phyloP scores from a whole-genome alignment of 768 basidiomycete genomes.

The Royoungia palumana region DNA sequence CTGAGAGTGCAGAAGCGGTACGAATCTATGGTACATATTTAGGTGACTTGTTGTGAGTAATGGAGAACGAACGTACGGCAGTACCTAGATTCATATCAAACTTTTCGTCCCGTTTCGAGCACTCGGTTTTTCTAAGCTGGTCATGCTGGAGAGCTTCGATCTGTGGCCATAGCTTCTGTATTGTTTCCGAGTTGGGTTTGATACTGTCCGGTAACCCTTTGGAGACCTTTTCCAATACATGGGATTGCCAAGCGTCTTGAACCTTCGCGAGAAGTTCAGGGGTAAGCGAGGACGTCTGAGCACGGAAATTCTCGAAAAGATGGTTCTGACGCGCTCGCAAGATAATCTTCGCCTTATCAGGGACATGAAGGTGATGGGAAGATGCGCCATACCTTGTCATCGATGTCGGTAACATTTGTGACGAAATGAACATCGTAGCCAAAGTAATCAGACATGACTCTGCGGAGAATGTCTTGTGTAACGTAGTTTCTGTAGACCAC shows the following conservation, averaged over 20 bases:
- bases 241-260: conserved; percentile 60
- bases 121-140: conserved; percentile 63
- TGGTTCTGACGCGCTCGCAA: conserved; percentile 81
- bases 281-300: conserved; percentile 52
- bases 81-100: conserved; percentile 84
- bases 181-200: conserved; percentile 45
- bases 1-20: conserved; percentile 51
- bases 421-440: conserved; percentile 98
- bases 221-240: conserved; percentile 59
- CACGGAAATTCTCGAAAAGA: conserved; percentile 60
- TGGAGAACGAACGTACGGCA: conserved; percentile 51
- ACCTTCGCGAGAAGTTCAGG: conserved; percentile 55
- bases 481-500: conserved; percentile 73
- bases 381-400: conserved; percentile 79
- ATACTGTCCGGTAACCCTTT: conserved; percentile 57
- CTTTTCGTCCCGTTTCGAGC: conserved; percentile 81
- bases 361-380: not conserved
- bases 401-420: conserved; percentile 99
- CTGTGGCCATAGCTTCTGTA: conserved; percentile 54
- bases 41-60: conserved; percentile 5
- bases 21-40: conserved; percentile 37
- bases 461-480: conserved; percentile 29
- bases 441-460: conserved; percentile 94
- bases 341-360: conserved; percentile 70
- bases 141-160: conserved; percentile 49